Base-by-base conservation (phyloP, 2,329 filamentous ascomycete genomes). In the Xylariaceae sp. region DNA sequence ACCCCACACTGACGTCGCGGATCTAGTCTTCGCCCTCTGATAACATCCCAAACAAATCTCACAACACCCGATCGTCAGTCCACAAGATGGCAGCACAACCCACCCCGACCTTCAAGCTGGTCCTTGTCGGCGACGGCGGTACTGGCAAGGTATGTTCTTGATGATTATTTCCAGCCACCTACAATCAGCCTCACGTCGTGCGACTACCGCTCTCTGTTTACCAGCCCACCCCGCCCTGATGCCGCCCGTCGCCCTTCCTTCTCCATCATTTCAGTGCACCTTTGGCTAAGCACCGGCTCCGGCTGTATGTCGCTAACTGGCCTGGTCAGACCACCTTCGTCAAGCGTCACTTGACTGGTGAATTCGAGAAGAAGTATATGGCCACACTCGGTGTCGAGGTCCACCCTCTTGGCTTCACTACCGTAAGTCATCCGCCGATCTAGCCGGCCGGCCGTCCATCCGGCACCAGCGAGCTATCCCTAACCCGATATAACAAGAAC, bases 281-380 rank as follows among this genome's bases (percentile, higher is more conserved):
- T n/a, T n/a, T n/a, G n/a, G n/a, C n/a, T n/a, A n/a, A n/a, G n/a
- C n/a, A n/a, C n/a, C 30, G 24, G 28, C 19, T 50, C 43, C 40
- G 44, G 24, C 28, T 41, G 46, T 33, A 38, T 42, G 31, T 44
- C 21, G 45, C 44, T 47, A 32, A 52, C 50, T 36, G 33, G 50
- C 39, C 45, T 46, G 19, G 41, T 30, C 64, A 98, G 92, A 98
- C 92, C 67, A 98, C 92, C 66, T 98, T 98, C 71, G 92, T 98
- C 78, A 98, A 98, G 85, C 92, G 92, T 65, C 92, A 98, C 74
- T 81, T 97, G 81, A 98, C 92, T 65, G 92, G 92, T 68, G 92
- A 98, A 70, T 98, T 98, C 67, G 92, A 98, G 76, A 98, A 98
- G 85, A 98, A 97, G 78, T 98, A 98, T 76, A 97, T 98, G 69